Evolutionary conservation across 345 rosid genomes (phyloP), one percentile per base, ranked within the genome.

Genomic region (Eucalyptus globulus): DNA sequence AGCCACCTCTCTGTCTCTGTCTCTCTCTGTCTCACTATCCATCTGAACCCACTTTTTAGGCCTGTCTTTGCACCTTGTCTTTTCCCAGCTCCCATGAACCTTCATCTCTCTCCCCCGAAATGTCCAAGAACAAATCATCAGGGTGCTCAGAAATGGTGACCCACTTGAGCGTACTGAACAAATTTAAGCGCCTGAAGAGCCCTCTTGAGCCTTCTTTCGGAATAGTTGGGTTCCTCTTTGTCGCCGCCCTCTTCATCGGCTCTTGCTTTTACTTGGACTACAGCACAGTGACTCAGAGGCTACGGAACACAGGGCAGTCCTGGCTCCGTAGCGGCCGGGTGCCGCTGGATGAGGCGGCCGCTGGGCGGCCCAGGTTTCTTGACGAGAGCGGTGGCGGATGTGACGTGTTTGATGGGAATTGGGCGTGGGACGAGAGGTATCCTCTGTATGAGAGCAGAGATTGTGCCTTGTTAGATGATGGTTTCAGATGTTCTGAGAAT

Each of bases 361-460:
- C 89, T 72, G 90, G 87, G 90, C 91, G 93, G 90, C 91, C 86
- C 14, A 92, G 93, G 72, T 95, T 95, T 90, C 94, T 95, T 31
- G 95, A 95, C 53, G 92, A 93, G 88, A 92, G 80, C 56, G 94
- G 95, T 62, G 94, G 90, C 53, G 76, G 90, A 19, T 96, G 98
- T 88, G 94, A 96, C 91, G 87, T 94, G 86, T 96, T 94, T 89
- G 92, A 94, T 92, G 97, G 97, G 53, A 94, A 93, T 87, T 96
- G 97, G 97, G 93, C 94, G 87, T 96, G 96, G 96, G 96, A 95
- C 47, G 94, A 94, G 67, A 80, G 88, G 45, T 94, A 96, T 89
- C 97, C 97, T 14, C 80, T 95, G 80, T 96, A 96, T 87, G 92
- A 92, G 81, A 96, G 96, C 89, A 91, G 89, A 86, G 93, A 94